These are phyloP conservation scores for Podaxis sp. DNA, from an alignment of 768 basidiomycete genomes.

Conservation along the genomic window DNA sequence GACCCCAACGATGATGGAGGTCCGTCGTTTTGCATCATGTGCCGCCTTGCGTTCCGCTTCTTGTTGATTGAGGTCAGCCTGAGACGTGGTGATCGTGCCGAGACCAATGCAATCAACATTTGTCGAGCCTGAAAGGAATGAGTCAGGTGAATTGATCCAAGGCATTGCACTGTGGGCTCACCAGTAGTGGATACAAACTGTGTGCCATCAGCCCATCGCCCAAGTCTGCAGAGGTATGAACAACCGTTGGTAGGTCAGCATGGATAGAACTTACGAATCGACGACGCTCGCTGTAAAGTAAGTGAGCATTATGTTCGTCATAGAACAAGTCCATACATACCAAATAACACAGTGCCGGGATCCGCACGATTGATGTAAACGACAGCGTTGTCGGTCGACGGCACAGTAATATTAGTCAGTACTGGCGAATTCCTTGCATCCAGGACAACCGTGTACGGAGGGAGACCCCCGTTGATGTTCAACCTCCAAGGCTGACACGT, in stretches of 20 bases:
- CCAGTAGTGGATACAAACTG: constrained; percentile 31
- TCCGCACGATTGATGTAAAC: constrained; percentile 44
- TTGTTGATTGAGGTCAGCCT: constrained; percentile 16
- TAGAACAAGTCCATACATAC: constrained; percentile 27
- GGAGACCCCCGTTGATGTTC: constrained; percentile 40
- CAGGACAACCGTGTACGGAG: constrained; percentile 45
- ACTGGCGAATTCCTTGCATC: constrained; percentile 35
- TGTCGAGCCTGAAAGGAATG: constrained; percentile 23
- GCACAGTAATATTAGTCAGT: constrained; percentile 43
- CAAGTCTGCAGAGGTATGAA: constrained; percentile 30
- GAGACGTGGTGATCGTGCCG: constrained; percentile 24
- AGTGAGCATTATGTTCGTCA: constrained; percentile 6
- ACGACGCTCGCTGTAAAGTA: constrained; percentile 33
- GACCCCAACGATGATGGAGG: constrained; percentile 30
- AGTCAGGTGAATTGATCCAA: not conserved
- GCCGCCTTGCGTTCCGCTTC: constrained; percentile 13
- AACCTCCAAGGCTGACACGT: constrained; percentile 51
- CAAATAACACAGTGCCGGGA: constrained; percentile 36
- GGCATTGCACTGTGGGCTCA: constrained; percentile 4
- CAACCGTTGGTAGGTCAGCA: not conserved
- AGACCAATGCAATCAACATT: constrained; percentile 31
- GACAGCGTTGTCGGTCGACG: constrained; percentile 34
- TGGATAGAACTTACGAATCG: constrained; percentile 39
- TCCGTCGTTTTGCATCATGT: constrained; percentile 16
- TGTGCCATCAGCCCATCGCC: constrained; percentile 37